Evolutionary conservation across 192 early-diverging fungal genomes (phyloP).

Genomic region (Coemansia sp.): DNA sequence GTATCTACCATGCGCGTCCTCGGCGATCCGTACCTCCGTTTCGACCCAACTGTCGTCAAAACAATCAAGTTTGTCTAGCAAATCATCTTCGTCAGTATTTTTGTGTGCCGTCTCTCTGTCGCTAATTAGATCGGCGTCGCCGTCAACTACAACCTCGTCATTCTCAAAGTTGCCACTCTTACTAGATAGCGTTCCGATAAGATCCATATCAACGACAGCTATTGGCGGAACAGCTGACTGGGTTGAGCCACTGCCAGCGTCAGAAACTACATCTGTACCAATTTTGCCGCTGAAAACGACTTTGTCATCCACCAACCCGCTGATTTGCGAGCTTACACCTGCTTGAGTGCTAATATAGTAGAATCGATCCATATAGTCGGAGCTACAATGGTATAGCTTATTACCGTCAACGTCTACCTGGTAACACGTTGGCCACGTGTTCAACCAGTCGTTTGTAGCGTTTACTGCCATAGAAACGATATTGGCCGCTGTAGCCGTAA

Average conservation of each 20-base stretch:
- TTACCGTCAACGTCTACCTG: conserved; percentile 17
- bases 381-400: neutral
- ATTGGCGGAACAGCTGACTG: neutral
- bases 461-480: neutral
- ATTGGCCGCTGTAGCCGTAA: neutral
- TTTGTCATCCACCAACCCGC: neutral
- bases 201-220: neutral
- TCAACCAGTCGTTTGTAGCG: conserved; percentile 6
- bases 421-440: conserved; percentile 25
- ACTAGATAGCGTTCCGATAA: neutral
- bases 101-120: too few species aligned
- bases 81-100: neutral
- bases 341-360: conserved; percentile 7
- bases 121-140: neutral
- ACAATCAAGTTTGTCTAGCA: neutral
- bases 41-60: conserved; percentile 3
- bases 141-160: neutral
- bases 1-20: neutral
- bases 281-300: neutral
- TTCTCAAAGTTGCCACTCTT: neutral
- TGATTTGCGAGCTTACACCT: neutral
- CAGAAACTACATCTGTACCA: too few species aligned
- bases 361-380: conserved; percentile 5
- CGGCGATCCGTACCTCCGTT: neutral
- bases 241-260: too few species aligned